Percentiles rank a stretch among this genome's conserved stretches.
Evolutionary conservation across 768 basidiomycete genomes (phyloP).

Genomic region (Hemileccinum rubropunctum): DNA sequence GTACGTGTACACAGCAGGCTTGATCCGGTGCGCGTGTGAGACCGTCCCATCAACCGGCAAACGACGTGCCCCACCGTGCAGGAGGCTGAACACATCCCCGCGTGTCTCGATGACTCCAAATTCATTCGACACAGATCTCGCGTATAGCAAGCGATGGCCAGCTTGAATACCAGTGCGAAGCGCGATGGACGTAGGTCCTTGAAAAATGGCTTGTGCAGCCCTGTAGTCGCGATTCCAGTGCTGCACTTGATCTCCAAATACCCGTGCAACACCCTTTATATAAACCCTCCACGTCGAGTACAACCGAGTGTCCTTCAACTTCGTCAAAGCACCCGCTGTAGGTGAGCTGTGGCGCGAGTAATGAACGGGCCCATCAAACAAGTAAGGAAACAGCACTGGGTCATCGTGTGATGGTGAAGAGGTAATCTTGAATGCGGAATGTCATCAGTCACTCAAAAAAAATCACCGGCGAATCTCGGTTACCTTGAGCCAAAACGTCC

Average conservation of each 20-base stretch:
- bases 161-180: slow-evolving; percentile 69
- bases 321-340: slow-evolving; percentile 61
- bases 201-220: slow-evolving; percentile 70
- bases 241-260: slow-evolving; percentile 61
- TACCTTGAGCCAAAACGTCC: slow-evolving; percentile 72
- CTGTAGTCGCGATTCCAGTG: slow-evolving; percentile 66
- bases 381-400: slow-evolving; percentile 48
- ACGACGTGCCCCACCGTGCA: slow-evolving; percentile 42
- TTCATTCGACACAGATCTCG: slow-evolving; percentile 56
- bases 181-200: slow-evolving; percentile 56
- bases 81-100: slow-evolving; percentile 48
- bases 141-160: slow-evolving; percentile 73
- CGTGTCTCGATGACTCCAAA: slow-evolving; percentile 56
- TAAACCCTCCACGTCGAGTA: slow-evolving; percentile 82
- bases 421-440: slow-evolving; percentile 45
- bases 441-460: slow-evolving; percentile 1
- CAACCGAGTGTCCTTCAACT: slow-evolving; percentile 56
- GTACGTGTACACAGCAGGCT: slow-evolving; percentile 85
- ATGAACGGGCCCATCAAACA: slow-evolving; percentile 72
- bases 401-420: slow-evolving; percentile 44
- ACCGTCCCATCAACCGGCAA: slow-evolving; percentile 11
- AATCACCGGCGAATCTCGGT: not conserved
- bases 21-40: slow-evolving; percentile 48
- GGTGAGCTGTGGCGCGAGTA: slow-evolving; percentile 72
- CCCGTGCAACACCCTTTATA: slow-evolving; percentile 54